Evolutionary conservation across 2,329 filamentous ascomycete species (phyloP).

Genomic region (Fusarium irregulare): DNA sequence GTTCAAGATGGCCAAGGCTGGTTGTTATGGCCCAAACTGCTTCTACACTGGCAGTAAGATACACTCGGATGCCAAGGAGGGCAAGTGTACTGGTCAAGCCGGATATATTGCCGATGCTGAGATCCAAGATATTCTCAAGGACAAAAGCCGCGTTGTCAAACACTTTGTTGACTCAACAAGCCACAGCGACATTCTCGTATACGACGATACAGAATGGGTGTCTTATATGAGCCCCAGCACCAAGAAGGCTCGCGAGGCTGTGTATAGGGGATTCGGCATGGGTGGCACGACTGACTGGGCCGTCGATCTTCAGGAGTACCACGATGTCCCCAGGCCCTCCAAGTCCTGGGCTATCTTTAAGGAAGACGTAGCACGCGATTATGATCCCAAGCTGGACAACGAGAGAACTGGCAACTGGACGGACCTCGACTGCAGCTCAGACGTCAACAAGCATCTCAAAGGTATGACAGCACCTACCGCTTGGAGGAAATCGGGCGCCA

Average conservation of each 20-base stretch:
- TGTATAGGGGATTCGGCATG: neutral
- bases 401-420: neutral
- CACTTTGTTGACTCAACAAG: neutral
- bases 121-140: neutral
- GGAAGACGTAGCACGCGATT: accelerated
- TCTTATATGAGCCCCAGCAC: neutral
- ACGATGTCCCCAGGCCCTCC: neutral
- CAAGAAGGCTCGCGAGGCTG: neutral
- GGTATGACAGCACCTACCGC: too few relatives aligned
- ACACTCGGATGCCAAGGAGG: neutral
- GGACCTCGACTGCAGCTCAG: too few relatives aligned
- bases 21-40: neutral
- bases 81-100: neutral
- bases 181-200: conserved; percentile 1
- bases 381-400: conserved; percentile 8
- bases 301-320: neutral
- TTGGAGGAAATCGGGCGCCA: too few relatives aligned
- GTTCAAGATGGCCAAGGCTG: neutral
- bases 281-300: conserved; percentile 4
- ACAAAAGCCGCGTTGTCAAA: neutral
- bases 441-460: too few relatives aligned
- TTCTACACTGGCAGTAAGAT: neutral
- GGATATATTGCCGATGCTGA: conserved; percentile 4
- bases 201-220: neutral
- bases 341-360: neutral